phyloP scores from a whole-genome alignment of 1,284 basidiomycete species.

The Rhizopogon parksii region DNA sequence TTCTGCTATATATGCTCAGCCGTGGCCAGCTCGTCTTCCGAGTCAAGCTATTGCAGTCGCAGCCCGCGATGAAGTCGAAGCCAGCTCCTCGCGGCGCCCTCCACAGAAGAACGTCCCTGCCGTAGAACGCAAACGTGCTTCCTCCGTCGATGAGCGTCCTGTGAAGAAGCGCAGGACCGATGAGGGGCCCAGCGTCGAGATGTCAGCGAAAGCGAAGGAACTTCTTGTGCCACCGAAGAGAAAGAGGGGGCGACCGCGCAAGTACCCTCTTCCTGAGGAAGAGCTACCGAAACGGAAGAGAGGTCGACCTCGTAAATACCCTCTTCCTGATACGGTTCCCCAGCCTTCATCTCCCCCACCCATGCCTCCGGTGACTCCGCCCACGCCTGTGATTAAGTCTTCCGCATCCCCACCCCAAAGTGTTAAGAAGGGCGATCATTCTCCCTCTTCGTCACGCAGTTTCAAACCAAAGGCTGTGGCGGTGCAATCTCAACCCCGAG shows the following conservation, averaged over 20 bases:
- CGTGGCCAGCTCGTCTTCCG: constrained; percentile 61
- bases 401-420: constrained; percentile 17
- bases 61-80: constrained; percentile 45
- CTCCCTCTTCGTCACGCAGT: constrained; percentile 22
- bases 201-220: constrained; percentile 33
- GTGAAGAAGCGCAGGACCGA: constrained; percentile 40
- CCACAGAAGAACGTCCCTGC: constrained; percentile 43
- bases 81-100: constrained; percentile 36
- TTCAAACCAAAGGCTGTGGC: constrained; percentile 39
- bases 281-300: constrained; percentile 30
- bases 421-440: constrained; percentile 18
- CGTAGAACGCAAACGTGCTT: constrained; percentile 49
- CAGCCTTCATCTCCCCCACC: constrained; percentile 10
- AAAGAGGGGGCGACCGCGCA: constrained; percentile 32
- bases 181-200: constrained; percentile 27
- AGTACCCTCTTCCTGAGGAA: constrained; percentile 27
- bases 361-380: constrained; percentile 10
- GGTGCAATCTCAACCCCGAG: constrained; percentile 44
- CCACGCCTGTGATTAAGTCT: constrained; percentile 11
- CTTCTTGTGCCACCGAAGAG: constrained; percentile 28
- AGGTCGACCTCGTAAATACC: constrained; percentile 29
- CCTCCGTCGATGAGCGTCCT: constrained; percentile 36
- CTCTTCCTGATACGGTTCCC: constrained; percentile 13
- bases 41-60: constrained; percentile 40
- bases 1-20: constrained; percentile 59